A percentile compares a stretch with the other conserved stretches of the same genome.
These are phyloP conservation scores for Macrophomina phaseolina DNA, from an alignment of 2,329 filamentous ascomycete species.

Conservation along the genomic window DNA sequence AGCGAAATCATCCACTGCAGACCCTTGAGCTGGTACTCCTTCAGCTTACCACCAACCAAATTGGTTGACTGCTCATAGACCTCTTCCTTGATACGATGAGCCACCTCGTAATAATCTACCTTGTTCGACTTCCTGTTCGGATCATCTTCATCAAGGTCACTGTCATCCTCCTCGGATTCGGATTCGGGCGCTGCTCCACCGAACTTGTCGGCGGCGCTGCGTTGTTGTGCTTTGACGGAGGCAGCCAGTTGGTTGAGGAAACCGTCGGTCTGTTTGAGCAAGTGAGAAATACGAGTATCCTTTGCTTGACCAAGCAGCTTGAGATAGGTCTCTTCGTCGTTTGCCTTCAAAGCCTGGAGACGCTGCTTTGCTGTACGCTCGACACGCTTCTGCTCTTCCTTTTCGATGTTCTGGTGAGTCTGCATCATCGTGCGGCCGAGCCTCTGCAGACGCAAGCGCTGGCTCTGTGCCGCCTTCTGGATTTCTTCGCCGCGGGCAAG, in stretches of 20 bases:
- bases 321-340: conserved; percentile 98
- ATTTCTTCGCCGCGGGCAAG: conserved; percentile 82
- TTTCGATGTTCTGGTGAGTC: conserved; percentile 96
- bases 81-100: conserved; percentile 93
- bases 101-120: conserved; percentile 98
- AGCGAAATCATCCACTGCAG: conserved; percentile 99
- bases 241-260: conserved; percentile 95
- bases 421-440: conserved; percentile 85
- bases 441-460: conserved; percentile 79
- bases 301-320: conserved; percentile 98
- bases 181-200: conserved; percentile 64
- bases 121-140: conserved; percentile 72
- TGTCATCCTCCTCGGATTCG: conserved; percentile 66
- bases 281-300: conserved; percentile 97
- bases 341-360: conserved; percentile 97
- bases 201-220: conserved; percentile 78
- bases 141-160: conserved; percentile 71
- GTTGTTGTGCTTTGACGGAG: conserved; percentile 93
- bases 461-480: conserved; percentile 67
- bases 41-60: conserved; percentile 88
- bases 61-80: conserved; percentile 82
- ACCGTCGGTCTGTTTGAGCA: conserved; percentile 95
- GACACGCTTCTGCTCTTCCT: conserved; percentile 98
- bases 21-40: conserved; percentile 98
- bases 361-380: conserved; percentile 98